phyloP scores from a whole-genome alignment of 306 rosid genomes.

The Quercus berberidifolia region DNA sequence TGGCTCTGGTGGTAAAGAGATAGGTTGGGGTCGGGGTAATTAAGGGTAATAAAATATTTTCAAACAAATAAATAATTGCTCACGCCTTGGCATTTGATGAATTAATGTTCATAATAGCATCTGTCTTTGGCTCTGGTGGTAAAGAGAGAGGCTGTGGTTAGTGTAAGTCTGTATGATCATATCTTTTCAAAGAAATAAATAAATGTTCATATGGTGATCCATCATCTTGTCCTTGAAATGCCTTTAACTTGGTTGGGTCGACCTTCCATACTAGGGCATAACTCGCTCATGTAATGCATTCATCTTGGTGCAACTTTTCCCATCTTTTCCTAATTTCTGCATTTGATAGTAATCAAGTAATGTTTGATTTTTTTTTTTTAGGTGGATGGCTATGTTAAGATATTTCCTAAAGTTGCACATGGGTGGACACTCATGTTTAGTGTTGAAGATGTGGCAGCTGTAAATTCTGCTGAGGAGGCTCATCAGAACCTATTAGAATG shows the following conservation, averaged over 20 bases:
- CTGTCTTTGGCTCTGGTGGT: neutral
- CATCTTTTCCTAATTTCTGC: neutral
- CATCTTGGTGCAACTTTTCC: neutral
- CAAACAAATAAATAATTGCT: no score
- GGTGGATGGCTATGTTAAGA: constrained; percentile 36
- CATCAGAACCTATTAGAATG: constrained; percentile 42
- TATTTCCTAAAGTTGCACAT: constrained; percentile 44
- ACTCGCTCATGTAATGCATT: neutral
- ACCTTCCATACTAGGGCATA: neutral
- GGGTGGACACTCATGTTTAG: constrained; percentile 49
- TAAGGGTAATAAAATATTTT: no score
- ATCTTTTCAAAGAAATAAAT: no score
- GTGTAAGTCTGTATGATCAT: neutral
- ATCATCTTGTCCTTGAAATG: neutral
- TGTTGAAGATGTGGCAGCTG: constrained; percentile 31
- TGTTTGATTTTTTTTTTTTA: neutral
- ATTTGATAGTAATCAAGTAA: neutral
- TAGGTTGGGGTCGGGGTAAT: no score
- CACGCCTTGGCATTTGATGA: no score
- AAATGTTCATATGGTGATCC: neutral
- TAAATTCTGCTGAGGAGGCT: constrained; percentile 49
- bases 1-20: neutral
- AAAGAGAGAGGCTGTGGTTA: neutral
- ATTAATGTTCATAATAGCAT: no score
- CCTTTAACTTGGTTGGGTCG: no score